Conservation (phyloP, 305 asterid species). For the Ajuga reptans region DNA sequence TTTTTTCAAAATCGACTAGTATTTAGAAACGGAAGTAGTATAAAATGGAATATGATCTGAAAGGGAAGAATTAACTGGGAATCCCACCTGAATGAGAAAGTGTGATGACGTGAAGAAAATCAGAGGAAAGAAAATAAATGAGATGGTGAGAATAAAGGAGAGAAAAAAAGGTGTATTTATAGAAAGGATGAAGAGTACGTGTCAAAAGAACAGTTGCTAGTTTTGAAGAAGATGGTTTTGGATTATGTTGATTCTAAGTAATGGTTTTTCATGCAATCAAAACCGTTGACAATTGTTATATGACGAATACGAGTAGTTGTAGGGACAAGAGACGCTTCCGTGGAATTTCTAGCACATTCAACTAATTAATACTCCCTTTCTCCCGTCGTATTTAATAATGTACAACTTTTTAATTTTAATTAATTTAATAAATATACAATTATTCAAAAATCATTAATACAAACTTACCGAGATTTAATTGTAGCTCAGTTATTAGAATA, state of each 20-base stretch:
- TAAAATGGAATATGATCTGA: too few relatives aligned
- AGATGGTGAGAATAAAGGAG: slow-evolving; percentile 24
- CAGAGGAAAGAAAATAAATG: background rate
- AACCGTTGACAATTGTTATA: slow-evolving; percentile 44
- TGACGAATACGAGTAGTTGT: slow-evolving; percentile 17
- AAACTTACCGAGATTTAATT: too few relatives aligned
- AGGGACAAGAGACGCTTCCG: slow-evolving; percentile 23
- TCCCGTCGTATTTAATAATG: too few relatives aligned
- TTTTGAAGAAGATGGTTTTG: slow-evolving; percentile 24
- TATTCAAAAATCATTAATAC: too few relatives aligned
- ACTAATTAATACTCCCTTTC: too few relatives aligned
- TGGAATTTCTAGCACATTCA: background rate
- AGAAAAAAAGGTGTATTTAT: slow-evolving; percentile 22
- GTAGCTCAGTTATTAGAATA: too few relatives aligned
- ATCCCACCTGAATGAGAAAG: background rate
- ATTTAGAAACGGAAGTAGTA: too few relatives aligned
- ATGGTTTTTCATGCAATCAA: slow-evolving; percentile 32
- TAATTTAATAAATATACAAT: too few relatives aligned
- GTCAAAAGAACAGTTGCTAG: slow-evolving; percentile 17
- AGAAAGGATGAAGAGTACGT: background rate
- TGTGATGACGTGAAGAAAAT: slow-evolving; percentile 2
- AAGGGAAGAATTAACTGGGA: background rate
- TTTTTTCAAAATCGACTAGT: too few relatives aligned
- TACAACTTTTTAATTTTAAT: too few relatives aligned
- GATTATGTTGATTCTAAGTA: slow-evolving; percentile 14